Conservation (phyloP, 2,329 filamentous ascomycete species). For the Hypoxylon sp. region DNA sequence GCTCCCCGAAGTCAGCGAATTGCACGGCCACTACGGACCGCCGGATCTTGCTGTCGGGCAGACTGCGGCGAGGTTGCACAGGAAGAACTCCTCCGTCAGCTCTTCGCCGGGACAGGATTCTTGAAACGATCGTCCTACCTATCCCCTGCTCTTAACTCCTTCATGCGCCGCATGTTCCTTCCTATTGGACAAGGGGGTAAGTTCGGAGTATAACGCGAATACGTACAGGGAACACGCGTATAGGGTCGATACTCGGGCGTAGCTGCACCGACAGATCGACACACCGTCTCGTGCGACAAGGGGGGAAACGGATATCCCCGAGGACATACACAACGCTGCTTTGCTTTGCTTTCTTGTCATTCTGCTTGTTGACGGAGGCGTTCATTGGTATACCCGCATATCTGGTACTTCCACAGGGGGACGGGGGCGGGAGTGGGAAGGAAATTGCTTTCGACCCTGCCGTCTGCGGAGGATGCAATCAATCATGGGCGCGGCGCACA, state of each 20-base stretch:
- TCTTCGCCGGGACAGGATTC: slow-evolving; percentile 13
- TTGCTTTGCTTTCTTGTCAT: not conserved
- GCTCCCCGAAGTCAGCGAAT: slow-evolving; percentile 58
- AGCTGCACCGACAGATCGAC: slow-evolving; percentile 1
- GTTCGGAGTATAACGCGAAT: not conserved
- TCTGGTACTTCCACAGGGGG: not conserved
- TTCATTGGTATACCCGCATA: slow-evolving; percentile 28
- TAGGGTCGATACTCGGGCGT: not conserved
- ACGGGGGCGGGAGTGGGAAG: slow-evolving; percentile 1
- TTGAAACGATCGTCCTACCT: not conserved
- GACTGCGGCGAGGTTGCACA: slow-evolving; percentile 50
- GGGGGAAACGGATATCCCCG: not conserved
- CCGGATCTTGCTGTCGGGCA: slow-evolving; percentile 57
- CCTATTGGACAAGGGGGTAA: not conserved
- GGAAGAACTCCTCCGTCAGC: slow-evolving; percentile 24
- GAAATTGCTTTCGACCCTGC: slow-evolving; percentile 1
- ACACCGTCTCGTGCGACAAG: not conserved
- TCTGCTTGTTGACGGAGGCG: slow-evolving; percentile 4
- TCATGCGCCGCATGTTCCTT: not conserved
- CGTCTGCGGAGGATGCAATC: not conserved
- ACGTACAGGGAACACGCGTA: not conserved
- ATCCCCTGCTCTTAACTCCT: not conserved
- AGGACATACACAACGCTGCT: not conserved
- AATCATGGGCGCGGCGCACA: slow-evolving; percentile 22
- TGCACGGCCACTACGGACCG: slow-evolving; percentile 64